Percentiles rank a stretch among this genome's conserved stretches.
These are phyloP conservation scores for Wallacemonas sp. DNA, from an alignment of 208 protist genomes.

Conservation along the genomic window DNA sequence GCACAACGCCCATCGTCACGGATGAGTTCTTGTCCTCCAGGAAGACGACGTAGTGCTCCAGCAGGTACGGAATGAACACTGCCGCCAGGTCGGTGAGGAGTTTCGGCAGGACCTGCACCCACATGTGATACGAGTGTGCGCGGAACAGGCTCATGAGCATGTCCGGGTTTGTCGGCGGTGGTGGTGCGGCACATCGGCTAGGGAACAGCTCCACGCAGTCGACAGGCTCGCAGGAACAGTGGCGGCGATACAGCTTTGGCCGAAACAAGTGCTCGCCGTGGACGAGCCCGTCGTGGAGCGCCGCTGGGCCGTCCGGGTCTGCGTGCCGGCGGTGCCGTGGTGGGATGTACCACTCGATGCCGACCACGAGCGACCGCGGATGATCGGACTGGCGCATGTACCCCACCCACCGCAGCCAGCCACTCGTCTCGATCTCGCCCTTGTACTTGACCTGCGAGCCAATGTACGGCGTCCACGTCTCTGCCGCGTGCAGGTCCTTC, in stretches of 20 bases:
- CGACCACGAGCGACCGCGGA: conserved; percentile 34
- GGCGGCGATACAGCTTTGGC: conserved; percentile 10
- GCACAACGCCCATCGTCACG: conserved; percentile 22
- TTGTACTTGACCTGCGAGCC: conserved; percentile 34
- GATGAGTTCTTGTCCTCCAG: conserved; percentile 21
- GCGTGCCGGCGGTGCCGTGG: conserved; percentile 25
- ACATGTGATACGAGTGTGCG: conserved; percentile 37
- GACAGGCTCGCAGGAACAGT: conserved; percentile 41
- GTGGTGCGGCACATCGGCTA: conserved; percentile 14
- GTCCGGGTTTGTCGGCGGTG: conserved; percentile 10
- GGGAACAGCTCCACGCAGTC: conserved; percentile 25
- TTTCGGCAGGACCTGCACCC: conserved; percentile 30
- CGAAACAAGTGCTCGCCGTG: conserved; percentile 47
- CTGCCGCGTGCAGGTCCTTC: conserved; percentile 26
- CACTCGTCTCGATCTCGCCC: conserved; percentile 33
- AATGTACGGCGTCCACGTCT: conserved; percentile 31
- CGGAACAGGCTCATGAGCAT: conserved; percentile 28
- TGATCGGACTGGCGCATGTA: conserved; percentile 44
- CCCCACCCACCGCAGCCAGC: conserved; percentile 48
- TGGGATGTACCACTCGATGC: conserved; percentile 47
- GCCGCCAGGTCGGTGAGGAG: conserved; percentile 30
- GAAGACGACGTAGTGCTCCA: conserved; percentile 49
- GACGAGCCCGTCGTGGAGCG: conserved; percentile 37
- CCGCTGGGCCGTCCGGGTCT: not conserved
- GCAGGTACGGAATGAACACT: conserved; percentile 30